Percentiles rank a stretch among this genome's conserved stretches.
phyloP scores from a whole-genome alignment of 495 filamentous ascomycete genomes.

The Aspergillus sclerotiicarbonarius region DNA sequence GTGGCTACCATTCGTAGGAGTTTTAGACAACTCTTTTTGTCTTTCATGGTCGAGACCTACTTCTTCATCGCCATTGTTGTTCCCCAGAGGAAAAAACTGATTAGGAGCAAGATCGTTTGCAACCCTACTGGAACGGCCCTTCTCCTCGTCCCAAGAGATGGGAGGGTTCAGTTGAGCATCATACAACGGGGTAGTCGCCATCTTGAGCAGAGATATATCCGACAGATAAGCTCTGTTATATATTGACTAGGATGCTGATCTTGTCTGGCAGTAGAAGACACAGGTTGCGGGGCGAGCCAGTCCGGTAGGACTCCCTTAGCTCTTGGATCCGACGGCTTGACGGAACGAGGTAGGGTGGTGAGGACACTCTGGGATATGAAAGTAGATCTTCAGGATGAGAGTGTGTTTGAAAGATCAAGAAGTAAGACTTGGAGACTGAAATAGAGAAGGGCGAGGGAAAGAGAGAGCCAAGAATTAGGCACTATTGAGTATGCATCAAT shows the following conservation, averaged over 20 bases:
- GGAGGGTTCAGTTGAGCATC: not conserved
- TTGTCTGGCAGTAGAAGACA: no score
- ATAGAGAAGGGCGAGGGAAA: not conserved
- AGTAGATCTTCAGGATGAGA: not conserved
- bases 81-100: constrained; percentile 4
- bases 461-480: not conserved
- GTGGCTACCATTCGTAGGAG: constrained; percentile 30
- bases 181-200: constrained; percentile 2
- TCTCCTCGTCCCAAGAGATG: not conserved
- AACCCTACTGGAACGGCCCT: not conserved
- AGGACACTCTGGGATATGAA: no score
- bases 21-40: constrained; percentile 21
- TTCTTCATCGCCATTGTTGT: constrained; percentile 27
- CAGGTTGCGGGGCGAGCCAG: no score
- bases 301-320: no score
- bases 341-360: no score
- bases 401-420: not conserved
- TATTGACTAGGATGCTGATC: no score
- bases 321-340: no score
- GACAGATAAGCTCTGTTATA: not conserved
- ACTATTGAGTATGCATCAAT: not conserved
- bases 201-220: not conserved
- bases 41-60: constrained; percentile 14
- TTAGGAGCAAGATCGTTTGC: constrained; percentile 8
- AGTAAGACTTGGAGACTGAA: not conserved